Conservation (phyloP, 352 stramenopile genomes). For the Phytophthora pisi region DNA sequence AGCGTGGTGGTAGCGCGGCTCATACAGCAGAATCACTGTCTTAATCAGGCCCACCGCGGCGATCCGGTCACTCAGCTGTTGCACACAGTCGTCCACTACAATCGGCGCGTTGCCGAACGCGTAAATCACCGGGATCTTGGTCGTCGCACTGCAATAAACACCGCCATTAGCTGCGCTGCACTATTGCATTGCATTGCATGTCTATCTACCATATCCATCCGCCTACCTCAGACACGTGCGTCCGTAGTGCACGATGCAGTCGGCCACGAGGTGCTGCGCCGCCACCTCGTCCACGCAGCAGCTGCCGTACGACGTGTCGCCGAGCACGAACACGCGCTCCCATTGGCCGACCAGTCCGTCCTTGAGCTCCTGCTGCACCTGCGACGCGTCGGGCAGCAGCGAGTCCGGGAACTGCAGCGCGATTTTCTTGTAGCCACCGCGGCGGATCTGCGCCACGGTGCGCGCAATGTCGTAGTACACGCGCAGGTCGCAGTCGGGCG, state of each 20-base stretch:
- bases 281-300: constrained; percentile 97
- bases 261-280: constrained; percentile 92
- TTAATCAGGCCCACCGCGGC: constrained; percentile 41
- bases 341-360: constrained; percentile 46
- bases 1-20: constrained; percentile 72
- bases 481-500: constrained; percentile 39
- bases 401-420: constrained; percentile 97
- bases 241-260: constrained; percentile 96
- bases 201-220: neutral
- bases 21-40: constrained; percentile 90
- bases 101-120: constrained; percentile 84
- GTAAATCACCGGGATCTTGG: constrained; percentile 91
- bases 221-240: constrained; percentile 89
- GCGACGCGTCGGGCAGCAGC: constrained; percentile 86
- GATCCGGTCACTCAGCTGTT: constrained; percentile 42
- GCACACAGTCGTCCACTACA: constrained; percentile 62
- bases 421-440: constrained; percentile 74
- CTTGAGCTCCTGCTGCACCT: constrained; percentile 85
- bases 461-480: constrained; percentile 72
- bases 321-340: constrained; percentile 92
- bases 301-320: constrained; percentile 95
- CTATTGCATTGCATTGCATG: neutral
- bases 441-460: constrained; percentile 64
- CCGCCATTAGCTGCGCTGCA: neutral
- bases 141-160: constrained; percentile 50